A percentile compares a stretch with the other conserved stretches of the same genome.
These are phyloP conservation scores for Phytophthora cactorum DNA, from an alignment of 352 stramenopile genomes.

Conservation along the genomic window DNA sequence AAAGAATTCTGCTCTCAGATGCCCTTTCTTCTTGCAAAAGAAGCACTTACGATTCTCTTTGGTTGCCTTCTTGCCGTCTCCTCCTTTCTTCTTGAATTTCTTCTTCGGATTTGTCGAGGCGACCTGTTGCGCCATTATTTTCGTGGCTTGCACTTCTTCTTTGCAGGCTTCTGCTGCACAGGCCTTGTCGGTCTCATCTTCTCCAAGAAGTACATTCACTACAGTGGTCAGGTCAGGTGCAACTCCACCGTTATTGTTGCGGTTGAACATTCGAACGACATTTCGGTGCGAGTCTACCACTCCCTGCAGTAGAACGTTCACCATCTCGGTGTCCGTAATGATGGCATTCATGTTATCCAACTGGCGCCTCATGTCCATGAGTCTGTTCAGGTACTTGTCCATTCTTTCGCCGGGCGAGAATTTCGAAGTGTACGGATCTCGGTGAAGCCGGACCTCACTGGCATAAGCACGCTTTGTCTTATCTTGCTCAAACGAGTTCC, in stretches of 20 bases:
- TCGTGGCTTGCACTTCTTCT: not conserved
- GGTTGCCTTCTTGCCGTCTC: not conserved
- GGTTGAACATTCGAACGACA: constrained; percentile 3
- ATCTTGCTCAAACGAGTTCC: constrained; percentile 1
- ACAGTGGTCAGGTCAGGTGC: not conserved
- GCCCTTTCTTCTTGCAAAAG: not conserved
- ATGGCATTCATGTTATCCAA: constrained; percentile 1
- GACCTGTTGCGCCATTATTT: not conserved
- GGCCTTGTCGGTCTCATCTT: not conserved
- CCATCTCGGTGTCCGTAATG: not conserved
- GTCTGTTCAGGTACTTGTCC: not conserved
- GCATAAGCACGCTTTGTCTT: not conserved
- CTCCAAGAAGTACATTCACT: not conserved
- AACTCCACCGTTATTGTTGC: not conserved
- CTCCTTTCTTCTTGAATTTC: not conserved
- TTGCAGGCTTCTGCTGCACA: not conserved
- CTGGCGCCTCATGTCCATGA: not conserved
- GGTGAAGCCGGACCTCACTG: constrained; percentile 4
- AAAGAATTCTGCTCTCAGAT: not conserved
- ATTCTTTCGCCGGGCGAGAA: not conserved
- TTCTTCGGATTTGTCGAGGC: not conserved
- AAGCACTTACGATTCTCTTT: not conserved
- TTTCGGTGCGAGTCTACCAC: not conserved
- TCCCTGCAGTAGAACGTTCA: not conserved
- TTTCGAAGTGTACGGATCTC: not conserved